Conservation (phyloP, 139 green algal genomes). For the Volvox africanus region DNA sequence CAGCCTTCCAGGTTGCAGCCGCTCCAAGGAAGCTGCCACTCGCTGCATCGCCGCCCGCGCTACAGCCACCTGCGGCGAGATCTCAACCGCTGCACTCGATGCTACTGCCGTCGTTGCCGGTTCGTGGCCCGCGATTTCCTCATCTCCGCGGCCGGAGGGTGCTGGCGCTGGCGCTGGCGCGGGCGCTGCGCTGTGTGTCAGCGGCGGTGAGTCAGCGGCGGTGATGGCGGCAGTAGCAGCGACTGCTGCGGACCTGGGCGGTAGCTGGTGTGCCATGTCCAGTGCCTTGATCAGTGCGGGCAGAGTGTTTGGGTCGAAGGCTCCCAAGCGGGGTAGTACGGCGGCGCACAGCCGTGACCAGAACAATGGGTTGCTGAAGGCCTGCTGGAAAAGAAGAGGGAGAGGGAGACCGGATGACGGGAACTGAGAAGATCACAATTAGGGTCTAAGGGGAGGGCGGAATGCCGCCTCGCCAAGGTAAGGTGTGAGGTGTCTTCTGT, state of each 20-base stretch:
- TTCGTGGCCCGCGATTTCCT: not conserved
- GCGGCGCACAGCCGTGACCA: constrained; percentile 16
- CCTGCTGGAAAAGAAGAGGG: not conserved
- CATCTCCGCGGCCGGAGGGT: not conserved
- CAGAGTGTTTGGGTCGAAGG: constrained; percentile 39
- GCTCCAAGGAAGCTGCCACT: not conserved
- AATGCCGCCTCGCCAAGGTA: too few species aligned
- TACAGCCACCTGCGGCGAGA: constrained; percentile 1
- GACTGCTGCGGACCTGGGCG: too few species aligned
- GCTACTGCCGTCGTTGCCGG: not conserved
- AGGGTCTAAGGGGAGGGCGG: too few species aligned
- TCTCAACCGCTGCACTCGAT: not conserved
- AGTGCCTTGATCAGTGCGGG: not conserved
- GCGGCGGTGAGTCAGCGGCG: too few species aligned
- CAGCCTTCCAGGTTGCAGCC: constrained; percentile 20
- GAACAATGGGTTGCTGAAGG: constrained; percentile 41
- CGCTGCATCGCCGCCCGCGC: not conserved
- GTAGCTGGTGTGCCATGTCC: constrained; percentile 13
- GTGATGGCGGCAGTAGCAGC: too few species aligned
- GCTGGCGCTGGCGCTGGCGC: too few species aligned
- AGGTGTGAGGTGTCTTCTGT: too few species aligned
- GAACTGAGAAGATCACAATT: too few species aligned
- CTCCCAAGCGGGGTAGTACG: not conserved
- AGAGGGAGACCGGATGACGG: too few species aligned
- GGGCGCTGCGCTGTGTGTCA: too few species aligned